Conservation (phyloP, 176 grass and related monocot genomes). For the Phoenix roebelenii region DNA sequence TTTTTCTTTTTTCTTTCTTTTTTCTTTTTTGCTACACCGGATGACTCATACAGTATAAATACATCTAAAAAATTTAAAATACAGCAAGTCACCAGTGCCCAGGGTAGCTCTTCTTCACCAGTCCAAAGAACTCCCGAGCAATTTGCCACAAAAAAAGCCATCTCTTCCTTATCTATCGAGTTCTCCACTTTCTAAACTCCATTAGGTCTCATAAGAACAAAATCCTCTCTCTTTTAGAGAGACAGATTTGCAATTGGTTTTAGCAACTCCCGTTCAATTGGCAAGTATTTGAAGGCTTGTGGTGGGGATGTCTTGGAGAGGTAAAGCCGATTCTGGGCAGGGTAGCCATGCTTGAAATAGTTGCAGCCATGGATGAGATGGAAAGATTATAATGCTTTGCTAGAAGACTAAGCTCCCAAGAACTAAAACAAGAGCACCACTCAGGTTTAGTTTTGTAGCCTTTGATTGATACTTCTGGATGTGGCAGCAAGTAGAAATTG, state of each 20-base stretch:
- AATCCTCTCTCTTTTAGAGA: constrained; percentile 31
- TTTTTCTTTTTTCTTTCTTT: too few species aligned
- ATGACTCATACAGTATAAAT: too few species aligned
- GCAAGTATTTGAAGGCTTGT: constrained; percentile 63
- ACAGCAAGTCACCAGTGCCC: too few species aligned
- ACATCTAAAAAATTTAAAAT: too few species aligned
- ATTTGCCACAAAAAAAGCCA: too few species aligned
- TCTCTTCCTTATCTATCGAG: constrained; percentile 27
- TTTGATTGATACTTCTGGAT: constrained; percentile 86
- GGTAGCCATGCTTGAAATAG: constrained; percentile 57
- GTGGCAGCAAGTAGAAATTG: constrained; percentile 6
- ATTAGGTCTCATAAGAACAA: constrained; percentile 30
- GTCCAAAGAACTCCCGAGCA: too few species aligned
- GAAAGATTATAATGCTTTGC: constrained; percentile 66
- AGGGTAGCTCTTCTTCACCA: too few species aligned
- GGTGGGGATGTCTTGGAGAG: constrained; percentile 54
- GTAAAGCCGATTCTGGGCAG: constrained; percentile 41
- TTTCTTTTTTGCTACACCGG: constrained; percentile 3
- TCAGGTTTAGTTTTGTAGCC: constrained; percentile 67
- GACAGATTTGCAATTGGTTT: constrained; percentile 35
- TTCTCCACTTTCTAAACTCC: constrained; percentile 29
- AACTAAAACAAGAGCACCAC: constrained; percentile 76
- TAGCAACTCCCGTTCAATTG: constrained; percentile 36
- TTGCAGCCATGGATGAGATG: constrained; percentile 56
- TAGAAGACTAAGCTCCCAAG: constrained; percentile 83